Conservation (phyloP, 352 stramenopile genomes). For the Saprolegnia diclina region DNA sequence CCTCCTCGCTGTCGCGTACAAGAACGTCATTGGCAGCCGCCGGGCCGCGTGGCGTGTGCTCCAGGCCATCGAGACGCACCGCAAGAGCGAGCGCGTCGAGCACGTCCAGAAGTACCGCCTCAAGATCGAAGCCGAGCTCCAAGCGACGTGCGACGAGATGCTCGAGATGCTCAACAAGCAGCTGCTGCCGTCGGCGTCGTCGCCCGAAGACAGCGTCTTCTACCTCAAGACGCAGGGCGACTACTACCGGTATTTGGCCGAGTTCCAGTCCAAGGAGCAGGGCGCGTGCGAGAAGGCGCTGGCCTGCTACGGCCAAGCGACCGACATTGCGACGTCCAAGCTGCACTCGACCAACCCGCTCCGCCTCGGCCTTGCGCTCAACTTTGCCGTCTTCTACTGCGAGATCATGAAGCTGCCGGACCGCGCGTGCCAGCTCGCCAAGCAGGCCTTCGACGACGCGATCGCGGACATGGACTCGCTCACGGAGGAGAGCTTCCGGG, state of each 20-base stretch:
- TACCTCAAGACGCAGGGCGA: conserved; percentile 31
- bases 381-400: conserved; percentile 36
- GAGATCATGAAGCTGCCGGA: conserved; percentile 30
- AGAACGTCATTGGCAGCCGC: conserved; percentile 33
- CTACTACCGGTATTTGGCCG: conserved; percentile 30
- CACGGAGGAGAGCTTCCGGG: conserved; percentile 33
- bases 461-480: conserved; percentile 32
- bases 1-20: conserved; percentile 34
- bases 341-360: conserved; percentile 31
- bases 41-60: conserved; percentile 34
- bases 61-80: conserved; percentile 29
- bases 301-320: conserved; percentile 29
- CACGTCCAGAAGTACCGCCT: conserved; percentile 29
- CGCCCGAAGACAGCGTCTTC: conserved; percentile 24
- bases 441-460: conserved; percentile 36
- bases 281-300: conserved; percentile 17
- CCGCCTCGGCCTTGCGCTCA: conserved; percentile 36
- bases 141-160: conserved; percentile 29
- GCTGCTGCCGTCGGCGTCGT: conserved; percentile 17
- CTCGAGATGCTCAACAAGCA: conserved; percentile 24
- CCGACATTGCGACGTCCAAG: conserved; percentile 24
- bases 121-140: conserved; percentile 33
- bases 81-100: conserved; percentile 2
- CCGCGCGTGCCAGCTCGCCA: conserved; percentile 29
- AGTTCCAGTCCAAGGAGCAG: conserved; percentile 14